Evolutionary conservation across 1,139 yeast species (phyloP), one percentile per base, ranked within the genome.

Genomic region (Nakaseomyces kungkrabaensis): DNA sequence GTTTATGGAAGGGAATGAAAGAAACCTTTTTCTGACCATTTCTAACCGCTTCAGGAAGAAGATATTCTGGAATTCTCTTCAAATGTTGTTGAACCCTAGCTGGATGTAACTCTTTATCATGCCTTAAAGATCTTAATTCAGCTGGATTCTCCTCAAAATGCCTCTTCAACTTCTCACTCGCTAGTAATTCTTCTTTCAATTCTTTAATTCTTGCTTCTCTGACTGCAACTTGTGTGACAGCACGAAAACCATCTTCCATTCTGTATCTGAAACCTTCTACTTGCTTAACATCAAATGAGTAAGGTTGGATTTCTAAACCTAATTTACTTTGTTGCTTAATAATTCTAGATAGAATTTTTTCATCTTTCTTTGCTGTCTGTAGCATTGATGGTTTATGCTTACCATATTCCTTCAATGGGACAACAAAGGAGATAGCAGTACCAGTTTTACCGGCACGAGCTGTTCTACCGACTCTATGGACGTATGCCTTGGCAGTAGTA

Each of bases 71-170:
- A 37, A 94, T 90, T 62, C 95, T 79, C 67, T 88, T 90, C 69
- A 92, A 74, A 63, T 94, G 96, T 22, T 81, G 70, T 68, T 90
- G 97, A 7, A 83, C 79, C 66, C 95, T 78, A 2, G 92, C 74
- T 9, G 95, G 83, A 62, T 90, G 95, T 52, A 87, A 67, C 58
- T 86, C 96, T 61, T 82, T 85, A 66, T 92, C 98, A 64, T 92
- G 98, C 66, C 97, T 83, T 66, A 92, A 78, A 49, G 85, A 81
- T 11, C 81, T 81, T 62, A 92, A 75, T 68, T 94, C 98, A 62
- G 88, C 95, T n/a, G 98, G 98, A 66, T 92, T 92, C 64, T 92
- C 98, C 68, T 92, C 97, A 63, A 94, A 94, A 70, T 89, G 95
- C 62, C 97, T 79, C 68, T 89, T 89, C 64, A 94, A 77, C 63